A percentile compares a stretch with the other conserved stretches of the same genome.
phyloP scores from a whole-genome alignment of 306 rosid genomes.

The Phaseolus lunatus region DNA sequence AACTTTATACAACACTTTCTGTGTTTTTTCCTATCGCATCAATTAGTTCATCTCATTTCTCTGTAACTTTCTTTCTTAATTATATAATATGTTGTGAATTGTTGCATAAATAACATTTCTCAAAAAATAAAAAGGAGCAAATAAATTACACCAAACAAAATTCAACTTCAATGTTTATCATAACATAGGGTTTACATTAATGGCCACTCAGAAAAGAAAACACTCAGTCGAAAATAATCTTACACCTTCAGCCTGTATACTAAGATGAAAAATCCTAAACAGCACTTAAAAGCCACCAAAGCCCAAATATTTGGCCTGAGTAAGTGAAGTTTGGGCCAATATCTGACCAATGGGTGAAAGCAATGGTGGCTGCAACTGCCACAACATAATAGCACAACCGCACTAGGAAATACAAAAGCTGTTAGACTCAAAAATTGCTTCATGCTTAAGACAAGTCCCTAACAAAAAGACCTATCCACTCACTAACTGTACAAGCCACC shows the following conservation, averaged over 20 bases:
- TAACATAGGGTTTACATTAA: constrained; percentile 46
- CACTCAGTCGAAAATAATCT: constrained; percentile 48
- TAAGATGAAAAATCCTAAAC: constrained; percentile 36
- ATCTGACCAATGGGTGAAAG: constrained; percentile 40
- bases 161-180: constrained; percentile 45
- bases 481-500: constrained; percentile 80
- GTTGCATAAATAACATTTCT: not conserved
- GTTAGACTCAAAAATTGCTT: constrained; percentile 71
- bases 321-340: constrained; percentile 45
- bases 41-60: too few relatives aligned
- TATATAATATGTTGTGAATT: not conserved
- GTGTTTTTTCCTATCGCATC: too few relatives aligned
- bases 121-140: not conserved
- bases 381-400: constrained; percentile 50
- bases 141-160: constrained; percentile 42
- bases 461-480: constrained; percentile 75
- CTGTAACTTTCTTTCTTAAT: too few relatives aligned
- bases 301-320: constrained; percentile 59
- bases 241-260: constrained; percentile 60
- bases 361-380: constrained; percentile 51
- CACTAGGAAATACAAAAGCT: constrained; percentile 53
- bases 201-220: constrained; percentile 51
- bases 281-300: constrained; percentile 52
- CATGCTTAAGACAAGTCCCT: constrained; percentile 55
- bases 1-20: too few relatives aligned